Evolutionary conservation across 1,139 yeast species (phyloP).

Genomic region (Lodderomyces metapsilosis): DNA sequence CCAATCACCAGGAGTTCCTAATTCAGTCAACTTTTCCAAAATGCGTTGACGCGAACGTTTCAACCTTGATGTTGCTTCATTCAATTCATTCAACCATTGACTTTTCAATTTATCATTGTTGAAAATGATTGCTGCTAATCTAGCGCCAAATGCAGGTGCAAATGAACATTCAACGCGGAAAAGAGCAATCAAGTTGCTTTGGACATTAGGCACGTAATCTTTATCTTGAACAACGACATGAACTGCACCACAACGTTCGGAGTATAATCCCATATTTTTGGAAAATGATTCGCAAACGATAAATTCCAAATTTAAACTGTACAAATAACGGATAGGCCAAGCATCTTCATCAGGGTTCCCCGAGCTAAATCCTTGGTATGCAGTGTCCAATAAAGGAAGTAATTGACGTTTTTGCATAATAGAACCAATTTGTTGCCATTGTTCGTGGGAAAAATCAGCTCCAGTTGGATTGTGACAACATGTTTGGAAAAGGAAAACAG

Average conservation of each 20-base stretch:
- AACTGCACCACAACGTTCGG: slow-evolving; percentile 44
- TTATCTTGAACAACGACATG: slow-evolving; percentile 35
- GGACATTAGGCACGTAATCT: slow-evolving; percentile 20
- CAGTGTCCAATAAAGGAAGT: slow-evolving; percentile 83
- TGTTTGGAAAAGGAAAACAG: slow-evolving; percentile 69
- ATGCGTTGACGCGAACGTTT: slow-evolving; percentile 27
- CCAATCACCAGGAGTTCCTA: slow-evolving; percentile 47
- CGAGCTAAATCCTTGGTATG: slow-evolving; percentile 91
- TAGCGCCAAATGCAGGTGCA: slow-evolving; percentile 49
- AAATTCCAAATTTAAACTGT: slow-evolving; percentile 24
- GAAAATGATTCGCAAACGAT: slow-evolving; percentile 45
- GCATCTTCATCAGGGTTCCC: slow-evolving; percentile 35
- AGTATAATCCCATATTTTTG: slow-evolving; percentile 46
- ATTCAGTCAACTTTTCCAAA: slow-evolving; percentile 23
- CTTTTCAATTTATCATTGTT: slow-evolving; percentile 22
- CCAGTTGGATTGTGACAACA: slow-evolving; percentile 98
- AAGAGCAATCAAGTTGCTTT: slow-evolving; percentile 25
- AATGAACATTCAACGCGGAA: slow-evolving; percentile 43
- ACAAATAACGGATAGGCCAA: slow-evolving; percentile 28
- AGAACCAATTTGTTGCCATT: slow-evolving; percentile 73
- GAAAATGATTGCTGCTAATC: slow-evolving; percentile 33
- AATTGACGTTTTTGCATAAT: slow-evolving; percentile 55
- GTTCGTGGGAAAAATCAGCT: slow-evolving; percentile 76
- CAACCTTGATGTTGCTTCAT: slow-evolving; percentile 28
- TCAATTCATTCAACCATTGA: slow-evolving; percentile 38